Conservation (phyloP, 345 rosid genomes). For the Populus euphratica region DNA sequence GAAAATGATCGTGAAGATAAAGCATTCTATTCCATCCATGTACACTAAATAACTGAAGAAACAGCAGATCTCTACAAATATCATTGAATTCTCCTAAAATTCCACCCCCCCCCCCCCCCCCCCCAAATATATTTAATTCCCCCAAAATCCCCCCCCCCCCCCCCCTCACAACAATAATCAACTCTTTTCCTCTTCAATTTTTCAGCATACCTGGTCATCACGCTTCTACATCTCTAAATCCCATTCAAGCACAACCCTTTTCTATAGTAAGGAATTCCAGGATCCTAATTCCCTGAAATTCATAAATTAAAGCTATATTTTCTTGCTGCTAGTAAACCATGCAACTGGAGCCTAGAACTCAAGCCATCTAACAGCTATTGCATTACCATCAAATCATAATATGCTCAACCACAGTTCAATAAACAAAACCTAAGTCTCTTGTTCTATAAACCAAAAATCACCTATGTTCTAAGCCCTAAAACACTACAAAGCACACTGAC, state of each 20-base stretch:
- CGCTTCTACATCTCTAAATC: neutral
- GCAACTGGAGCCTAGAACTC: neutral
- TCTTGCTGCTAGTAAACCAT: neutral
- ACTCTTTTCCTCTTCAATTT: too few relatives aligned
- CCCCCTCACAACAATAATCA: too few relatives aligned
- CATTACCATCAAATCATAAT: neutral
- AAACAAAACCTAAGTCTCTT: neutral
- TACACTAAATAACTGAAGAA: too few relatives aligned
- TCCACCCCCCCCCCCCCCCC: too few relatives aligned
- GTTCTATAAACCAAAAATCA: neutral
- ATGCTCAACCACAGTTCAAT: neutral
- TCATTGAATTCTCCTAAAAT: too few relatives aligned
- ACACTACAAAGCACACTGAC: neutral
- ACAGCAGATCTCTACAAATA: too few relatives aligned
- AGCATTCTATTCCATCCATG: too few relatives aligned
- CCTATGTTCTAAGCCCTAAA: neutral
- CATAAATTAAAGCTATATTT: neutral
- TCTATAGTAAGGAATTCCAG: neutral
- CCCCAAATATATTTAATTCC: too few relatives aligned
- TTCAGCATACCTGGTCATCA: too few relatives aligned
- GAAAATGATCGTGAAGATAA: too few relatives aligned
- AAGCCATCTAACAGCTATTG: neutral
- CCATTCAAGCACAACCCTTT: neutral
- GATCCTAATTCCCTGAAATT: neutral
- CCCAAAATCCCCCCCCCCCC: too few relatives aligned